A percentile compares a stretch with the other conserved stretches of the same genome.
These are phyloP conservation scores for Endocladia muricata DNA, from an alignment of 31 red algal species.

Conservation along the genomic window DNA sequence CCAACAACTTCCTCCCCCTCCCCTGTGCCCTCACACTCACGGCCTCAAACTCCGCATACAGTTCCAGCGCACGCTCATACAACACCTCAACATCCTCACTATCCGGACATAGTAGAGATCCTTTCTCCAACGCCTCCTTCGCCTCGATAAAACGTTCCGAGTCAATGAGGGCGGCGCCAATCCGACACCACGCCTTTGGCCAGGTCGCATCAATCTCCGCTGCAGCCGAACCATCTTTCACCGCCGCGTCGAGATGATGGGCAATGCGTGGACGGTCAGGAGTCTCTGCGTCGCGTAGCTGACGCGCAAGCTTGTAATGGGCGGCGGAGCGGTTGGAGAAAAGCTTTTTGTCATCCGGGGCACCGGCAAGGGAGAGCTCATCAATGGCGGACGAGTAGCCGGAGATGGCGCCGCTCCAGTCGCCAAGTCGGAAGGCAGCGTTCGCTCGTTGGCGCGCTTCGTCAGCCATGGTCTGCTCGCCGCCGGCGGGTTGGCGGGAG, in stretches of 20 bases:
- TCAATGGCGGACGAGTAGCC: slow-evolving; percentile 65
- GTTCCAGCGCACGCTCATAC: slow-evolving; percentile 42
- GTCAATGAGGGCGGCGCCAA: slow-evolving; percentile 70
- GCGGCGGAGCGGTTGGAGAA: slow-evolving; percentile 84
- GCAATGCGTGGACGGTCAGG: slow-evolving; percentile 23
- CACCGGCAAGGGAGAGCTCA: slow-evolving; percentile 28
- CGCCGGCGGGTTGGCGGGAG: too few relatives aligned
- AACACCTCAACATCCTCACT: slow-evolving; percentile 58
- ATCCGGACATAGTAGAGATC: slow-evolving; percentile 39
- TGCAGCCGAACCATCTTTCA: slow-evolving; percentile 59
- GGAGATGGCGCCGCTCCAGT: slow-evolving; percentile 63
- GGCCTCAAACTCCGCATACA: slow-evolving; percentile 59
- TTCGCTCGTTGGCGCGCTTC: slow-evolving; percentile 67
- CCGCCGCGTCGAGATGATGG: slow-evolving; percentile 56
- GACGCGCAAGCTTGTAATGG: slow-evolving; percentile 61
- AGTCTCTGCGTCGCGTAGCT: slow-evolving; percentile 49
- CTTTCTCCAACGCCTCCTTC: slow-evolving; percentile 57
- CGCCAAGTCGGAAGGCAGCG: slow-evolving; percentile 50
- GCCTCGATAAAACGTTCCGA: slow-evolving; percentile 72
- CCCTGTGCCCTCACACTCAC: slow-evolving; percentile 46
- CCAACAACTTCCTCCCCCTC: slow-evolving; percentile 27
- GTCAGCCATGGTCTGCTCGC: slow-evolving; percentile 23
- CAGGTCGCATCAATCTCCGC: slow-evolving; percentile 73
- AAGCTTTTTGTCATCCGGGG: slow-evolving; percentile 70
- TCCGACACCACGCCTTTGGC: slow-evolving; percentile 81